Base-by-base conservation (phyloP, 768 basidiomycete species). In the Tremella mesenterica region DNA sequence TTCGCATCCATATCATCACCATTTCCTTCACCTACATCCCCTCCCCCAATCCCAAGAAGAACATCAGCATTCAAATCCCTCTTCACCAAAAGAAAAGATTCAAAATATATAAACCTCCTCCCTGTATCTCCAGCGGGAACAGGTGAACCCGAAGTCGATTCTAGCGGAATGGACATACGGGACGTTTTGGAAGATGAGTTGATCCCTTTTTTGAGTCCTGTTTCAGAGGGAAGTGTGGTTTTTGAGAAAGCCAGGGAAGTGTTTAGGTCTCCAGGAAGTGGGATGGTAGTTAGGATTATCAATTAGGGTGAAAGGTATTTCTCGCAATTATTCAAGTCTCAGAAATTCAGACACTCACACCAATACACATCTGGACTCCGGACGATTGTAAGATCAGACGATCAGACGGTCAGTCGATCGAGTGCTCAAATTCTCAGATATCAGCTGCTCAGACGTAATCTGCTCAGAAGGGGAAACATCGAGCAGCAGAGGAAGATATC, bases 1-100 rank as follows among this genome's bases (percentile, higher is more conserved):
- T 88, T 90, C 69, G 88, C 86, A 39, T 89, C 88, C 23, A 81
- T 2, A 85, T n/a, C 14, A 41, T n/a, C 14, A 16, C 14, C 14
- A 23, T 18, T 16, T 23, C 38, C 6, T 4, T 23, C 4, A 48
- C 41, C 56, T 1, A 49, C 58, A 18, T n/a, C n/a, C n/a, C 49
- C 57, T 10, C 27, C 54, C 16, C 39, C 53, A 33, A 28, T 49
- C 23, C 39, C 52, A 13, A 30, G 57, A 23, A 54, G 60, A 20
- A 56, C 61, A 3, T 68, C 57, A 23, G 60, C 60, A 0, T 39
- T 69, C 27, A 58, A 65, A 38, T 53, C 65, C 4, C 61, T 73
- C 16, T 73, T 73, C 44, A 31, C 57, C 7, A 46, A 58, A 20
- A 46, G 63, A 13, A 69, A 70, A 56, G 64, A 68, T 52, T 63